Conservation (phyloP, 2,329 filamentous ascomycete genomes). For the Hypoxylon sp. region DNA sequence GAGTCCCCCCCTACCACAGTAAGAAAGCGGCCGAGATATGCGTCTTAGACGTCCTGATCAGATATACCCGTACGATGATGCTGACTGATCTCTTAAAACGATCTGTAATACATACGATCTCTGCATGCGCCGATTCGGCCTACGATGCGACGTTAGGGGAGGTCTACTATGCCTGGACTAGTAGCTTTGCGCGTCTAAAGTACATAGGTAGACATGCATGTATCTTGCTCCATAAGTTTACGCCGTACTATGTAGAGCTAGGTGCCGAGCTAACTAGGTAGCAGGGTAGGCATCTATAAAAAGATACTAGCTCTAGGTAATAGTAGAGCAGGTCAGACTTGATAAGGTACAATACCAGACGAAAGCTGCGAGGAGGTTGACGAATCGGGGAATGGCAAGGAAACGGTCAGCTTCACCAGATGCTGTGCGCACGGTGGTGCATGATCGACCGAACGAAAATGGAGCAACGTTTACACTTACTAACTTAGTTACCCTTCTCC, state of each 20-base stretch:
- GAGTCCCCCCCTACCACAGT: too few species aligned
- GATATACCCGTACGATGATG: constrained; percentile 10
- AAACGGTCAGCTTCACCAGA: constrained; percentile 11
- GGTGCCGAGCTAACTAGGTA: too few species aligned
- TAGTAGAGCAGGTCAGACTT: too few species aligned
- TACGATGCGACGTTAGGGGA: constrained; percentile 20
- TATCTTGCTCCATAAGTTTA: background rate
- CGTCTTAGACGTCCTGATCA: too few species aligned
- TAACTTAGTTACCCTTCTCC: constrained; percentile 26
- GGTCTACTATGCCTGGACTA: constrained; percentile 7
- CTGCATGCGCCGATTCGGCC: constrained; percentile 10
- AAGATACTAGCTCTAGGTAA: constrained; percentile 5
- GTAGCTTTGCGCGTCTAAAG: constrained; percentile 1
- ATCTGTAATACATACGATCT: constrained; percentile 33
- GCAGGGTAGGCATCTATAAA: too few species aligned
- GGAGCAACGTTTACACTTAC: constrained; percentile 25
- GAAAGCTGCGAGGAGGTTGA: constrained; percentile 9
- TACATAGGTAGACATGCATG: background rate
- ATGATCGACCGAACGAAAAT: constrained; percentile 25
- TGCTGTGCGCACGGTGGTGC: constrained; percentile 26
- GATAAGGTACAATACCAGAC: too few species aligned
- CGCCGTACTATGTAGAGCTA: too few species aligned
- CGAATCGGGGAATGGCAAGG: too few species aligned
- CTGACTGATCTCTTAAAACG: constrained; percentile 24
- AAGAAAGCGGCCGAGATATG: too few species aligned